These are phyloP conservation scores for Botrytis byssoidea DNA, from an alignment of 2,329 filamentous ascomycete species.

Conservation along the genomic window DNA sequence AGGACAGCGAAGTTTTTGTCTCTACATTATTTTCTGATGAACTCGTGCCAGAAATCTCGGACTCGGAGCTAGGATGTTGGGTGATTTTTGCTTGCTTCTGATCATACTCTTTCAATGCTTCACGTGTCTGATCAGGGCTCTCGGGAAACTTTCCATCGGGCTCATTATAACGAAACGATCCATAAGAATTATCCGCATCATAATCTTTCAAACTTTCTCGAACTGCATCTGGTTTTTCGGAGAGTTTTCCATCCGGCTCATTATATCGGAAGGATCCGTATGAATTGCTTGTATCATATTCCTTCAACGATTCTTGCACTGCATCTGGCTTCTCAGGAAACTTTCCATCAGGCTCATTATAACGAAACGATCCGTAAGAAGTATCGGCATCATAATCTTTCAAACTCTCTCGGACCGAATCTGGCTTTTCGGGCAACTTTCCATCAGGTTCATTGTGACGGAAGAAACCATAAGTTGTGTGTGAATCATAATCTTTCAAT, in stretches of 20 bases:
- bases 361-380: slow-evolving; percentile 30
- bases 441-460: slow-evolving; percentile 33
- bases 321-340: slow-evolving; percentile 28
- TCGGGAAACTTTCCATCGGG: slow-evolving; percentile 31
- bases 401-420: slow-evolving; percentile 40
- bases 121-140: slow-evolving; percentile 35
- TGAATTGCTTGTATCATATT: slow-evolving; percentile 40
- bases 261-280: slow-evolving; percentile 31
- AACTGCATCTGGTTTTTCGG: slow-evolving; percentile 34
- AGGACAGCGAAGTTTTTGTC: not conserved
- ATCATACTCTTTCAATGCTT: slow-evolving; percentile 37
- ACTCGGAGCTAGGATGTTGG: slow-evolving; percentile 19
- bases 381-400: slow-evolving; percentile 23
- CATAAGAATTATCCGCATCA: slow-evolving; percentile 22
- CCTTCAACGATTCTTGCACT: slow-evolving; percentile 40
- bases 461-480: slow-evolving; percentile 25
- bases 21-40: not conserved
- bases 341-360: slow-evolving; percentile 43
- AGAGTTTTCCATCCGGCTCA: slow-evolving; percentile 31
- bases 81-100: slow-evolving; percentile 7
- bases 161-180: slow-evolving; percentile 31
- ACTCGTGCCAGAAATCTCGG: not conserved
- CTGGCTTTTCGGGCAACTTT: slow-evolving; percentile 30
- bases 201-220: slow-evolving; percentile 39
- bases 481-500: slow-evolving; percentile 33